Evolutionary conservation across 1,284 basidiomycete species (phyloP), one percentile per base, ranked within the genome.

Genomic region (Veloporphyrellus conicus): DNA sequence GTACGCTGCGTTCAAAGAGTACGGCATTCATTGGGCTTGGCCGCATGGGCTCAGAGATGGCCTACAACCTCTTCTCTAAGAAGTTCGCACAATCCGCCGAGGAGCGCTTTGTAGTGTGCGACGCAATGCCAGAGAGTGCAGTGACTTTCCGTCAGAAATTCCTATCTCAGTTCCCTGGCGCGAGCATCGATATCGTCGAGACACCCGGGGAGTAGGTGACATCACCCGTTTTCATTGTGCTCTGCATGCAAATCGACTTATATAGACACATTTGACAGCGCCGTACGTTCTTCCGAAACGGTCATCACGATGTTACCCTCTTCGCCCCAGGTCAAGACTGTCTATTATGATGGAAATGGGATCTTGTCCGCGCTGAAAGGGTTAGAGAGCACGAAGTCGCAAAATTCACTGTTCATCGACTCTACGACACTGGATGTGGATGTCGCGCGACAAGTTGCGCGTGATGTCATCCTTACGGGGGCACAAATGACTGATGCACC

Each of bases 291-390:
- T 19, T 85, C 88, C 14, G 70, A 76, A 33, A 85, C 80, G 9
- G 74, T 93, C 38, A 67, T 93, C 45, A 92, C 90, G 15, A 91
- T 93, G 89, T 75, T 93, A 6, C 91, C 90, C 1, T 91, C 90
- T 1, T 89, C 89, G 4, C 84, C 88, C 0, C 82, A 93, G 52
- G 90, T 93, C 39, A 69, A 77, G 36, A 66, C 73, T 44, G 90
- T 92, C 9, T 93, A 92, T 61, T 66, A 71, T 20, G 70, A 74
- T 35, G 60, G 66, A 38, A 69, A 71, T 25, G 82, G 82, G 0
- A 80, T 91, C 52, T 71, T 90, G 45, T 72, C 81, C 6, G 71
- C 76, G 1, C 68, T 89, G 41, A 68, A 66, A 37, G 68, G 64
- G 16, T 60, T 87, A 25, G 58, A 76, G 3, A 46, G 53, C 5